Conservation (phyloP, 169 alveolate genomes). For the Eimeria brunetti region DNA sequence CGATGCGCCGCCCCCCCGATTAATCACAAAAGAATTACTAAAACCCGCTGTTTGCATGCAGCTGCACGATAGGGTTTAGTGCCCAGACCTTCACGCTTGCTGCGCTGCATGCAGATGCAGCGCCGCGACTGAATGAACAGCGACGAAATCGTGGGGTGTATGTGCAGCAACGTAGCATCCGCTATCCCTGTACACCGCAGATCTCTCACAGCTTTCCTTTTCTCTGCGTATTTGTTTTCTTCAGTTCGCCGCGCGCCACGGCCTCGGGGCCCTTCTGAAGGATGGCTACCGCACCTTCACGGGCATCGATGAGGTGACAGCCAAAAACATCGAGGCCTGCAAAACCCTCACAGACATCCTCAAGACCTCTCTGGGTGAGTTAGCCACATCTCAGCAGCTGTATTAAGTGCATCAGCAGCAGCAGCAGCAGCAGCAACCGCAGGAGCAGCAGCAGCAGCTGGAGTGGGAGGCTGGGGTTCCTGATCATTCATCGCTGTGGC, state of each 20-base stretch:
- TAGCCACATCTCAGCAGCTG: background rate
- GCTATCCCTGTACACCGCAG: background rate
- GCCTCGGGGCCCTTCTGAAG: conserved; percentile 81
- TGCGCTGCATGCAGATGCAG: background rate
- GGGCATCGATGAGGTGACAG: conserved; percentile 96
- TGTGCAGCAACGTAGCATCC: background rate
- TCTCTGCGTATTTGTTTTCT: background rate
- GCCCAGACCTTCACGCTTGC: background rate
- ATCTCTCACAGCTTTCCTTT: background rate
- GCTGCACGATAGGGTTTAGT: background rate
- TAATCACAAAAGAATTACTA: background rate
- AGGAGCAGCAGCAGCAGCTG: background rate
- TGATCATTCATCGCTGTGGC: too few species aligned
- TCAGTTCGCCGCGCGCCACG: conserved; percentile 80
- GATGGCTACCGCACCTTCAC: conserved; percentile 93
- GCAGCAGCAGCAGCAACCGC: background rate
- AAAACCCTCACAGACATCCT: conserved; percentile 93
- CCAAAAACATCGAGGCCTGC: conserved; percentile 95
- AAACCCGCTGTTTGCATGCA: background rate
- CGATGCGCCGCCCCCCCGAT: background rate
- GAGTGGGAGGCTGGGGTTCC: background rate
- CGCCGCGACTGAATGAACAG: background rate
- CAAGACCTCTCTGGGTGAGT: conserved; percentile 88
- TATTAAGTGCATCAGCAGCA: background rate
- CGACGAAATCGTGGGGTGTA: background rate